Conservation (phyloP, 2,329 filamentous ascomycete genomes). For the Sporothrix protearum region DNA sequence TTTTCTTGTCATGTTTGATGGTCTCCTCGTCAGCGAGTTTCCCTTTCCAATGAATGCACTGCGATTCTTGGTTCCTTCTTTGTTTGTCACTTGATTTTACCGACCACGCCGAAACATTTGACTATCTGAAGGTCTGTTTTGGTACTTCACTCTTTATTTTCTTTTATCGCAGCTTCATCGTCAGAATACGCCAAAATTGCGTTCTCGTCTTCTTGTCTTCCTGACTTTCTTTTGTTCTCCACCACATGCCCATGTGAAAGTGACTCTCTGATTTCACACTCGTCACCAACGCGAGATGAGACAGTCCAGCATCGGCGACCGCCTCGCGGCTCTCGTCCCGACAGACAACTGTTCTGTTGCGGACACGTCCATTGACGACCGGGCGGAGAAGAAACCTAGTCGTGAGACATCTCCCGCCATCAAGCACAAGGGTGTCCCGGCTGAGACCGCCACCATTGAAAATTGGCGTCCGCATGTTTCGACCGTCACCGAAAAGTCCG, state of each 20-base stretch:
- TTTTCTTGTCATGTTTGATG: not conserved
- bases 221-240: not conserved
- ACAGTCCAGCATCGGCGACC: not conserved
- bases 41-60: too few species aligned
- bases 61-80: not conserved
- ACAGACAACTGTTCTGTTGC: constrained; percentile 2
- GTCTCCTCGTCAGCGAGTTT: not conserved
- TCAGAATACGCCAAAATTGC: constrained; percentile 7
- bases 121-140: not conserved
- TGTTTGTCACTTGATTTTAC: not conserved
- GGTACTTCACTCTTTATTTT: not conserved
- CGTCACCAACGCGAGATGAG: not conserved
- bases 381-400: not conserved
- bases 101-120: not conserved
- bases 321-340: not conserved
- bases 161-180: not conserved
- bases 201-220: not conserved
- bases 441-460: not conserved
- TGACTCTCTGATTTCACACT: not conserved
- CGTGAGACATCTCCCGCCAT: not conserved
- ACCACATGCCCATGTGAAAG: not conserved
- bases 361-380: not conserved
- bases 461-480: constrained; percentile 14
- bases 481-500: constrained; percentile 9
- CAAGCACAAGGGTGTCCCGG: not conserved